Evolutionary conservation across 129 eudicot genomes (phyloP).

Genomic region (Gnaphalium uliginosum): DNA sequence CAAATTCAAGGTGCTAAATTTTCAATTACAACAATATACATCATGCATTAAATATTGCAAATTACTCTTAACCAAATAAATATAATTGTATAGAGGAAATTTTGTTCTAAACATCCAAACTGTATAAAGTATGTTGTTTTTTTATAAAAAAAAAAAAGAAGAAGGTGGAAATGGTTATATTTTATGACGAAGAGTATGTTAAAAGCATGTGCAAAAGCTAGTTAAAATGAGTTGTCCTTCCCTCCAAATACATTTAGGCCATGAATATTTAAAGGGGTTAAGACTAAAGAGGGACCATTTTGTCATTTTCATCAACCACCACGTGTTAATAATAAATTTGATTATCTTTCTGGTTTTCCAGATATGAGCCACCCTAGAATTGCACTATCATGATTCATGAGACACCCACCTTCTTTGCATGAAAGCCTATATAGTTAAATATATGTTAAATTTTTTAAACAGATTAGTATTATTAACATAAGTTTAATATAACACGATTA

Average conservation of each 20-base stretch:
- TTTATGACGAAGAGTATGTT: slow-evolving; percentile 17
- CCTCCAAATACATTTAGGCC: slow-evolving; percentile 30
- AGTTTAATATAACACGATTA: not conserved
- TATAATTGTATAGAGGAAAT: not conserved
- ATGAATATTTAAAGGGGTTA: not conserved
- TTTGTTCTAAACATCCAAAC: not conserved
- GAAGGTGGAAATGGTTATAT: not conserved
- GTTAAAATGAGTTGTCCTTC: slow-evolving; percentile 40
- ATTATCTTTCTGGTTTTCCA: slow-evolving; percentile 38
- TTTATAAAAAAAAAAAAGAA: not conserved
- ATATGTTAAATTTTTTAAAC: not conserved
- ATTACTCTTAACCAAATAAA: not conserved
- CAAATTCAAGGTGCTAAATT: not conserved
- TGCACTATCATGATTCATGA: slow-evolving; percentile 33
- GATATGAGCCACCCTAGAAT: slow-evolving; percentile 36
- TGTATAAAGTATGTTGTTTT: not conserved
- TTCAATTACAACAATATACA: slow-evolving; percentile 7
- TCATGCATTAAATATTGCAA: not conserved
- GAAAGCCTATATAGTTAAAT: not conserved
- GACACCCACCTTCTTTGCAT: slow-evolving; percentile 21
- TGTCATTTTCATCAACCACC: slow-evolving; percentile 40
- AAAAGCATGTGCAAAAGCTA: slow-evolving; percentile 40
- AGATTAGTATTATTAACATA: too few relatives aligned
- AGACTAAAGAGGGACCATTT: slow-evolving; percentile 12
- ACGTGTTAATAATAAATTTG: slow-evolving; percentile 33